A percentile compares a stretch with the other conserved stretches of the same genome.
phyloP scores from a whole-genome alignment of 805 yeast species.

The Nakazawaea pomicola region DNA sequence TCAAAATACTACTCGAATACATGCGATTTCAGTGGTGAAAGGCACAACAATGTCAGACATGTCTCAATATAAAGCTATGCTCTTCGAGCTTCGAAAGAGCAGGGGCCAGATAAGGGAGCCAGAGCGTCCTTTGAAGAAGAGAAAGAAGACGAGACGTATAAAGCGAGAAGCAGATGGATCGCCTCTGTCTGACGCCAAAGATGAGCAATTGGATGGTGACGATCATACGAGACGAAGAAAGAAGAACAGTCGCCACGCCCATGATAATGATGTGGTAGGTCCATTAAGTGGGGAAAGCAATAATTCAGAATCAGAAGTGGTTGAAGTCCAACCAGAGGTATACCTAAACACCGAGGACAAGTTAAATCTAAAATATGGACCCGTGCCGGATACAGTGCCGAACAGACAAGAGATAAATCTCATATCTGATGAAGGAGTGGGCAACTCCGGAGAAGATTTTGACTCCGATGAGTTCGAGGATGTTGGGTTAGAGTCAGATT shows the following conservation, averaged over 20 bases:
- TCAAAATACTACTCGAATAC: too few species aligned
- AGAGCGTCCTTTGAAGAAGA: slow-evolving; percentile 20
- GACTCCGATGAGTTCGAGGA: slow-evolving; percentile 37
- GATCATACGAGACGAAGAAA: too few species aligned
- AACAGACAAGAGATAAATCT: slow-evolving; percentile 14
- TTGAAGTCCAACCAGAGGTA: slow-evolving; percentile 16
- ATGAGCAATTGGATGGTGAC: too few species aligned
- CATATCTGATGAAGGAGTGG: slow-evolving; percentile 5
- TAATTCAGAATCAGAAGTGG: slow-evolving; percentile 10
- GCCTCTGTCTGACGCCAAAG: too few species aligned
- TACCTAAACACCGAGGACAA: slow-evolving; percentile 15
- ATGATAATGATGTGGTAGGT: too few species aligned
- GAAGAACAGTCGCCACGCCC: too few species aligned
- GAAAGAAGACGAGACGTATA: slow-evolving; percentile 12
- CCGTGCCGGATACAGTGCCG: too few species aligned
- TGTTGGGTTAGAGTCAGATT: slow-evolving; percentile 28
- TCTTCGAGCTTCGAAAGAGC: slow-evolving; percentile 16
- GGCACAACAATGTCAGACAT: slow-evolving; percentile 4
- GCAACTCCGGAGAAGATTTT: slow-evolving; percentile 23
- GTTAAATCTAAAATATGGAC: slow-evolving; percentile 13
- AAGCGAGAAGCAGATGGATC: background rate
- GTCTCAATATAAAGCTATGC: slow-evolving; percentile 20
- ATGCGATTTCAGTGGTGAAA: too few species aligned
- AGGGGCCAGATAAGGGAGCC: background rate
- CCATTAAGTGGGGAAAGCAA: too few species aligned